A percentile compares a stretch with the other conserved stretches of the same genome.
Conservation (phyloP, 2,329 filamentous ascomycete species). For the Diaporthe aspalathi region DNA sequence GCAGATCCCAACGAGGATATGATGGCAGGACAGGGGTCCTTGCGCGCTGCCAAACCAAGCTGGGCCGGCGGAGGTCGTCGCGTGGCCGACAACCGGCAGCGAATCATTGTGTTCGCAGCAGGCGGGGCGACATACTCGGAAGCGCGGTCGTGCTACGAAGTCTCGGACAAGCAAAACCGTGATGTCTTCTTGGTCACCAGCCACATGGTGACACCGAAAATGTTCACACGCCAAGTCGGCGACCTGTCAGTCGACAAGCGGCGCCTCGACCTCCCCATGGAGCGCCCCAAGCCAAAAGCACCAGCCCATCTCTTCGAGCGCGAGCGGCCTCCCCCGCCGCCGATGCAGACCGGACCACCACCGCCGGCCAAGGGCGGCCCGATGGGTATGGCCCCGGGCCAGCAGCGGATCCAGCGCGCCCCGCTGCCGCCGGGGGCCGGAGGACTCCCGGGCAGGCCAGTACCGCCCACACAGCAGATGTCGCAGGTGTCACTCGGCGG, state of each 20-base stretch:
- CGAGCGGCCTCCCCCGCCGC: constrained; percentile 66
- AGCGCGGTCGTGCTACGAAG: constrained; percentile 87
- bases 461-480: constrained; percentile 67
- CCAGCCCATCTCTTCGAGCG: constrained; percentile 89
- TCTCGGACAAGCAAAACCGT: constrained; percentile 76
- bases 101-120: constrained; percentile 93
- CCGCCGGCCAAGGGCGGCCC: constrained; percentile 44
- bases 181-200: constrained; percentile 91
- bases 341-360: constrained; percentile 48
- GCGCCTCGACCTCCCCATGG: constrained; percentile 82
- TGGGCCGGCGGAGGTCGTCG: constrained; percentile 83
- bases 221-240: constrained; percentile 85
- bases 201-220: constrained; percentile 88
- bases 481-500: constrained; percentile 63
- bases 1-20: constrained; percentile 71
- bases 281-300: constrained; percentile 82
- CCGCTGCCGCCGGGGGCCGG: constrained; percentile 46
- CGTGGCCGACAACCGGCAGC: constrained; percentile 85
- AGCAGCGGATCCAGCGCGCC: constrained; percentile 42
- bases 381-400: constrained; percentile 46
- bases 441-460: constrained; percentile 51
- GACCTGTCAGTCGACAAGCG: constrained; percentile 82
- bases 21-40: constrained; percentile 73
- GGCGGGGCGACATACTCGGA: constrained; percentile 96
- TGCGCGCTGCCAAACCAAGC: constrained; percentile 91